Base-by-base conservation (phyloP, 2,329 filamentous ascomycete genomes). In the Trichophaea hybrida region DNA sequence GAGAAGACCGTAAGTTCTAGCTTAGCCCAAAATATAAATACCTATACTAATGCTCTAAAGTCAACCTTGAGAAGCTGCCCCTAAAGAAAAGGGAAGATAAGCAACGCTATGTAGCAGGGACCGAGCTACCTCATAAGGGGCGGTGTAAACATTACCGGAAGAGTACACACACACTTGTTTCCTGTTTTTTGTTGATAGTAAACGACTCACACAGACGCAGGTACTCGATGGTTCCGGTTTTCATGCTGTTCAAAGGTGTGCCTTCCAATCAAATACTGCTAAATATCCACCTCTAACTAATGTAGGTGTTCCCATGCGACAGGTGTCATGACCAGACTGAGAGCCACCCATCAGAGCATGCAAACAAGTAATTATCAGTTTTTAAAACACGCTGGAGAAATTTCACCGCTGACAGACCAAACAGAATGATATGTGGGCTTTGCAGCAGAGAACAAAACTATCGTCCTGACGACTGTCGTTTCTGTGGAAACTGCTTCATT, bases 361-460 rank as follows among this genome's bases (percentile, higher is more conserved):
- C 88, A 6, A 88, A 24, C 24, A 24, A 24, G 24, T 24, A 24
- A 24, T 24, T 24, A 24, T 24, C 24, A 24, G 24, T 24, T 3
- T 24, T 24, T 24, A 24, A 24, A 24, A 24, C 24, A 24, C 24
- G 24, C 24, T 3, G 24, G 24, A 24, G 24, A 24, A 24, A 3
- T 1, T 24, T 24, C 24, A 3, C 24, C 24, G 24, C 24, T 24
- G 24, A 24, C 24, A 24, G 24, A 24, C 24, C 24, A 24, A 24
- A 84, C 68, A 77, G 86, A 53, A 93, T 93, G 86, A 62, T 68
- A 57, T 65, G 75, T 70, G 85, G 85, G 5, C 85, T 79, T 74
- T 88, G 87, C 72, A 88, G 84, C 17, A 50, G 88, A 55, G 88
- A 94, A 74, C 86, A 91, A 73, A 82, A 82, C 65, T 94, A 88